Evolutionary conservation across 306 rosid genomes (phyloP).

Genomic region (Gillenia trifoliata): DNA sequence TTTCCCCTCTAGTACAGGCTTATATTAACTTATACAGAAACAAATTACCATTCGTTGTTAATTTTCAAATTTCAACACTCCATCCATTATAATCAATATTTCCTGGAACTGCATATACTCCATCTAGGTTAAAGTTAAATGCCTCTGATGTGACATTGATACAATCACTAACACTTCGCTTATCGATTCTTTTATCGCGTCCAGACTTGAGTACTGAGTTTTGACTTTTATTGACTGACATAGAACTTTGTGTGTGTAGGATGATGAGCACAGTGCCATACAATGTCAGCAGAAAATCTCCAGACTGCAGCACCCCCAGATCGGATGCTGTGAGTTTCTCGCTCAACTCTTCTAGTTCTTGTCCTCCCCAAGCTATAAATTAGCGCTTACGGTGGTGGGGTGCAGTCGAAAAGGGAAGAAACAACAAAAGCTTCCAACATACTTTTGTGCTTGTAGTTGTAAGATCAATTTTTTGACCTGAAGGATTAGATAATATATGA

Average conservation of each 20-base stretch:
- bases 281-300: slow-evolving; percentile 37
- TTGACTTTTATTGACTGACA: slow-evolving; percentile 2
- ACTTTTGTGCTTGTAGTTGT: slow-evolving; percentile 18
- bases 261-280: slow-evolving; percentile 53
- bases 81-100: too few species aligned
- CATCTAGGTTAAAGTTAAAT: too few species aligned
- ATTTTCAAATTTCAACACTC: neutral
- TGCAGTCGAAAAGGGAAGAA: neutral
- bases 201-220: neutral
- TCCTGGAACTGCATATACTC: too few species aligned
- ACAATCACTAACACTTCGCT: neutral
- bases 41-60: neutral
- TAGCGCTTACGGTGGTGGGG: slow-evolving; percentile 15
- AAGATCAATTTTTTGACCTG: slow-evolving; percentile 42
- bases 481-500: slow-evolving; percentile 27
- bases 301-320: slow-evolving; percentile 49
- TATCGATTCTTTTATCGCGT: neutral
- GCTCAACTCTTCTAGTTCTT: slow-evolving; percentile 37
- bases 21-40: neutral
- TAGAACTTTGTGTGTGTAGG: slow-evolving; percentile 35
- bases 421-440: neutral
- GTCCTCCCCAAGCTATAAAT: slow-evolving; percentile 34
- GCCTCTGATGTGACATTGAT: neutral
- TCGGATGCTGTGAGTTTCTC: slow-evolving; percentile 38
- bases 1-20: neutral